These are phyloP conservation scores for Glomus cerebriforme DNA, from an alignment of 192 early-diverging fungal species.

Conservation along the genomic window DNA sequence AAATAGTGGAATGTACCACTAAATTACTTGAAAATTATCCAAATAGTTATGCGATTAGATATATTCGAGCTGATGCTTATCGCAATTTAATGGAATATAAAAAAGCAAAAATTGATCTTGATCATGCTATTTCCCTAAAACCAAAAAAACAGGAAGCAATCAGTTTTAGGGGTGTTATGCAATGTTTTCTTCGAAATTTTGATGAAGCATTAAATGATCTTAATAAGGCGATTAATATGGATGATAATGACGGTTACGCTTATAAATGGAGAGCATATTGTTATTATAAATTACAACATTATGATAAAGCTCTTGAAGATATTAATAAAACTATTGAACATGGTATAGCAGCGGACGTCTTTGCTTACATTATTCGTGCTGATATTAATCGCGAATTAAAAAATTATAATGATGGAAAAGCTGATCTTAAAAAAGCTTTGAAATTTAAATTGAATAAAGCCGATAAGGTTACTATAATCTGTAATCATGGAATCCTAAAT, in stretches of 20 bases:
- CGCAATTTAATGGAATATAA: neutral
- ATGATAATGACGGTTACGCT: neutral
- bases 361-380: neutral
- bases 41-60: neutral
- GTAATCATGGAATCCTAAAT: neutral
- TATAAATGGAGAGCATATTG: neutral
- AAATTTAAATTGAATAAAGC: neutral
- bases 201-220: conserved; percentile 13
- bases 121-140: neutral
- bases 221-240: neutral
- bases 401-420: neutral
- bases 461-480: neutral
- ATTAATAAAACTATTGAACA: neutral
- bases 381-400: neutral
- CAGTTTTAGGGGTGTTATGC: neutral
- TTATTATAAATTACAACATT: neutral
- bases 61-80: conserved; percentile 4
- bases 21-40: neutral
- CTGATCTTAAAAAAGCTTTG: neutral
- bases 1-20: too few relatives aligned
- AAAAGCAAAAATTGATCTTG: conserved; percentile 5
- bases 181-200: neutral
- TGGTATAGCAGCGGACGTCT: neutral
- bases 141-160: neutral
- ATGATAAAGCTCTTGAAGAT: neutral